A percentile compares a stretch with the other conserved stretches of the same genome.
Conservation (phyloP, 2,329 filamentous ascomycete species). For the Ilyonectria mors-panacis region DNA sequence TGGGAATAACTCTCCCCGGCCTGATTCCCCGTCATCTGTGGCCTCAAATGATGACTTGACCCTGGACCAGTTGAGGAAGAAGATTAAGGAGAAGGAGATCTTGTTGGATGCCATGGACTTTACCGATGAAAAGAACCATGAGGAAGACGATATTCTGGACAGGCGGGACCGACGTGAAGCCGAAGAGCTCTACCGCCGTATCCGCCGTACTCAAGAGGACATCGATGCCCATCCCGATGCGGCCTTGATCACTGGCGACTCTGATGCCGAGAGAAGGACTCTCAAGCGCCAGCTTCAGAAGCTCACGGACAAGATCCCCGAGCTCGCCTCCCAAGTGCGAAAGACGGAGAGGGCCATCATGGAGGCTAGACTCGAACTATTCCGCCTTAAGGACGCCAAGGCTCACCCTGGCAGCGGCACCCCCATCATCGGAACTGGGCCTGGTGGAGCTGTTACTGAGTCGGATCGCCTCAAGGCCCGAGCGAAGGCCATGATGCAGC, state of each 20-base stretch:
- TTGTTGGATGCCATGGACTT: slow-evolving; percentile 97
- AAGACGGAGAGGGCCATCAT: slow-evolving; percentile 93
- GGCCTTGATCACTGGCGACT: slow-evolving; percentile 80
- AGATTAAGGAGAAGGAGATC: slow-evolving; percentile 93
- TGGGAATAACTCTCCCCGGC: slow-evolving; percentile 85
- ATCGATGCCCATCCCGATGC: slow-evolving; percentile 90
- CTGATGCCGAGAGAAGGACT: slow-evolving; percentile 87
- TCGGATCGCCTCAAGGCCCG: slow-evolving; percentile 94
- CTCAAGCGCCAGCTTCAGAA: slow-evolving; percentile 92
- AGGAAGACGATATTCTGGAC: slow-evolving; percentile 94
- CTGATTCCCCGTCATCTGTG: slow-evolving; percentile 79
- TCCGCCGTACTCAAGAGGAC: slow-evolving; percentile 92
- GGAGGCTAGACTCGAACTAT: slow-evolving; percentile 91
- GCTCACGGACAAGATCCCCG: slow-evolving; percentile 89
- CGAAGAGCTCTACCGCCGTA: slow-evolving; percentile 93
- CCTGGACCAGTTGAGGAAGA: slow-evolving; percentile 91
- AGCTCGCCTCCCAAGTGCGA: slow-evolving; percentile 92
- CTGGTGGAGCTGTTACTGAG: slow-evolving; percentile 91
- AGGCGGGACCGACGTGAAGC: slow-evolving; percentile 91
- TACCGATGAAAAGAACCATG: slow-evolving; percentile 88
- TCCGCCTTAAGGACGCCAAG: slow-evolving; percentile 94
- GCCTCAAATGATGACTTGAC: slow-evolving; percentile 84
- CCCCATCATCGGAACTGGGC: slow-evolving; percentile 91
- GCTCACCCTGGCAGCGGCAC: slow-evolving; percentile 86
- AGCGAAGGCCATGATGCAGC: slow-evolving; percentile 99